Evolutionary conservation across 1,284 basidiomycete genomes (phyloP).

Genomic region (Tremellales sp.): DNA sequence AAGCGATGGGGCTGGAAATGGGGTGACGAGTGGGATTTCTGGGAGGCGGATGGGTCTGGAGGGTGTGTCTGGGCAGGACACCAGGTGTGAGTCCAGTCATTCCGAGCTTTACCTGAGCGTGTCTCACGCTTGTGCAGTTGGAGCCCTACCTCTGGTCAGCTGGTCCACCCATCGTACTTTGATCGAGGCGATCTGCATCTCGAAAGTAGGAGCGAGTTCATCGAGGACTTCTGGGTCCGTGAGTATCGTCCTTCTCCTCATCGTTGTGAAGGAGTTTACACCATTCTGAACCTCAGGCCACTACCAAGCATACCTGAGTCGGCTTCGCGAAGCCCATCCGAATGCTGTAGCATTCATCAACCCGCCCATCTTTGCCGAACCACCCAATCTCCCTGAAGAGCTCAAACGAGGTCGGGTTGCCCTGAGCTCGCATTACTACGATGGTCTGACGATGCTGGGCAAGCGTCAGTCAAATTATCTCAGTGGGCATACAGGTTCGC

Average conservation of each 20-base stretch:
- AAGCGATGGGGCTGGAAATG: constrained; percentile 72
- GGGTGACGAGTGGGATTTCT: constrained; percentile 61
- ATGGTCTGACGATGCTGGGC: constrained; percentile 62
- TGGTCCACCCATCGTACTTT: constrained; percentile 79
- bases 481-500: neutral
- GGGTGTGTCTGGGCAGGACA: constrained; percentile 53
- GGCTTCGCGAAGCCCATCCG: constrained; percentile 69
- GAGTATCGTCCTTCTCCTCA: constrained; percentile 24
- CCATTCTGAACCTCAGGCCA: constrained; percentile 54
- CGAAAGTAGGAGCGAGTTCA: constrained; percentile 53
- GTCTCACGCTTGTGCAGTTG: constrained; percentile 54
- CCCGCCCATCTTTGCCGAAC: constrained; percentile 83
- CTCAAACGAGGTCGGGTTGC: constrained; percentile 67
- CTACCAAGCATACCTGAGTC: constrained; percentile 61
- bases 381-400: constrained; percentile 58
- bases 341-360: constrained; percentile 86
- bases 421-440: constrained; percentile 87
- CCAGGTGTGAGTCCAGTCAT: constrained; percentile 47
- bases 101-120: constrained; percentile 4
- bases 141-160: constrained; percentile 64
- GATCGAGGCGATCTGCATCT: constrained; percentile 16
- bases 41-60: constrained; percentile 46
- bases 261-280: constrained; percentile 24
- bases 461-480: constrained; percentile 16
- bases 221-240: constrained; percentile 72